Conservation (phyloP, 805 yeast genomes). For the Nakazawaea pomicola region DNA sequence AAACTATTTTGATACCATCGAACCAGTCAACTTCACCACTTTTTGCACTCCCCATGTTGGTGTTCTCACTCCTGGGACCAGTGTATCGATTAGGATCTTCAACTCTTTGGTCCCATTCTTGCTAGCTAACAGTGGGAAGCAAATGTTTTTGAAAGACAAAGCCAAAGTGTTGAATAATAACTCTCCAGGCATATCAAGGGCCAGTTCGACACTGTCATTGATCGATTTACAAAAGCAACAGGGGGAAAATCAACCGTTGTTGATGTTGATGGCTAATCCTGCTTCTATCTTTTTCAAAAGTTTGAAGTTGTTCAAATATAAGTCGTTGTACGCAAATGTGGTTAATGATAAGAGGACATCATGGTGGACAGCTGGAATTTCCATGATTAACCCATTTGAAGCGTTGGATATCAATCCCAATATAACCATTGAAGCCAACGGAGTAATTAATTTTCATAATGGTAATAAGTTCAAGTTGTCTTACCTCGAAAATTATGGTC, state of each 20-base stretch:
- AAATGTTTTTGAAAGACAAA: constrained; percentile 59
- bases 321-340: constrained; percentile 66
- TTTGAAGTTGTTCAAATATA: constrained; percentile 45
- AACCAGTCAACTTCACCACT: constrained; percentile 55
- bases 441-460: constrained; percentile 36
- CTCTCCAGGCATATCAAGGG: constrained; percentile 6
- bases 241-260: constrained; percentile 37
- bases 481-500: constrained; percentile 48
- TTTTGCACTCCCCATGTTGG: constrained; percentile 74
- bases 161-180: constrained; percentile 14
- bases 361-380: constrained; percentile 79
- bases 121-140: constrained; percentile 69
- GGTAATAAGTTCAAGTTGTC: constrained; percentile 34
- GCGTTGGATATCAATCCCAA: constrained; percentile 26
- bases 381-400: constrained; percentile 54
- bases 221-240: constrained; percentile 6
- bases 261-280: constrained; percentile 61
- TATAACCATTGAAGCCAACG: constrained; percentile 33
- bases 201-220: constrained; percentile 8
- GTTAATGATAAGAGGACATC: constrained; percentile 77
- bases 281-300: constrained; percentile 56
- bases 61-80: constrained; percentile 52
- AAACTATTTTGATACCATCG: constrained; percentile 46
- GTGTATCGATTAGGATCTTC: constrained; percentile 46
- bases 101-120: constrained; percentile 60